phyloP scores from a whole-genome alignment of 176 grass and related monocot genomes.

The Avena insularis region DNA sequence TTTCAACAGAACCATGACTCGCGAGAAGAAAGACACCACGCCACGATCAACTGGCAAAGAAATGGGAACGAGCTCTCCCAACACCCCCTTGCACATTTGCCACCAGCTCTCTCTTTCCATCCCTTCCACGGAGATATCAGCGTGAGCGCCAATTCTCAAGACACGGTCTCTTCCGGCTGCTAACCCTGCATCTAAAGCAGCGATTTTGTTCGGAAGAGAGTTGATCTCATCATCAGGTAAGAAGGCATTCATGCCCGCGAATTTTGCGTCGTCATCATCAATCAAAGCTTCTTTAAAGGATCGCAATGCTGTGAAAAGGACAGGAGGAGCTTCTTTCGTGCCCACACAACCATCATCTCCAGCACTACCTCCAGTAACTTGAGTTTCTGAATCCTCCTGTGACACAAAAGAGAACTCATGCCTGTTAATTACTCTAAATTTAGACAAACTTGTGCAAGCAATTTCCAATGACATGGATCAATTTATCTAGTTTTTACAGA shows the following conservation, averaged over 20 bases:
- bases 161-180: not conserved
- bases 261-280: not conserved
- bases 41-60: conserved; percentile 6
- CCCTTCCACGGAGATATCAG: not conserved
- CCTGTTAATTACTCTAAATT: not conserved
- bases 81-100: not conserved
- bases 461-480: not conserved
- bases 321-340: not conserved
- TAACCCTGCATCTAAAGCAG: not conserved
- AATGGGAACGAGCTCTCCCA: not conserved
- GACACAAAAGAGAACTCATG: not conserved
- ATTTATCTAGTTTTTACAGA: not conserved
- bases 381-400: not conserved
- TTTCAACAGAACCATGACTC: not conserved
- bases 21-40: conserved; percentile 3
- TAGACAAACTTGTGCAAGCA: not conserved
- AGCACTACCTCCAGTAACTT: not conserved
- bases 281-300: conserved; percentile 21
- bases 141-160: not conserved
- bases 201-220: not conserved
- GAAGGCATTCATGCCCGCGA: not conserved
- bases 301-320: not conserved
- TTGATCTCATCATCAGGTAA: not conserved
- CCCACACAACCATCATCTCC: not conserved
- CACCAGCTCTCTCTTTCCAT: not conserved